A percentile compares a stretch with the other conserved stretches of the same genome.
Conservation (phyloP, 306 rosid genomes). For the Hippophae tibetana region DNA sequence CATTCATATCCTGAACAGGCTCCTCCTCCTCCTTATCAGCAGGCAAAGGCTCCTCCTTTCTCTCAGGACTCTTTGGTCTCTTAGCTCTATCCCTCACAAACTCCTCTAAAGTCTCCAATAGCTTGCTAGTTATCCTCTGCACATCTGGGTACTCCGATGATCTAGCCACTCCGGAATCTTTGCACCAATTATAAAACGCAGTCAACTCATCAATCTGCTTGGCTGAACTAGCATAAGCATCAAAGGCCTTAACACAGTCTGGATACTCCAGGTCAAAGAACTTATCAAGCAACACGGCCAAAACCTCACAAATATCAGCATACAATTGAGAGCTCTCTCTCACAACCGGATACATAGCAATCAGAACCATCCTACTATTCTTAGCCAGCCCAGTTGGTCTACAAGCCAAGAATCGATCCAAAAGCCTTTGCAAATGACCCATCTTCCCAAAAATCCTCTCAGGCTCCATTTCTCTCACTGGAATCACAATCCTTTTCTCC, state of each 20-base stretch:
- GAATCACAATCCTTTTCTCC: constrained; percentile 54
- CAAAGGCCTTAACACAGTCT: constrained; percentile 86
- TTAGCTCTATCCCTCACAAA: constrained; percentile 88
- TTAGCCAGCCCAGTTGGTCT: constrained; percentile 92
- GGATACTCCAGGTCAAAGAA: constrained; percentile 94
- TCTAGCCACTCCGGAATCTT: constrained; percentile 71
- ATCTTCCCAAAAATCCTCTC: constrained; percentile 83
- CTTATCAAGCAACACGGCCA: constrained; percentile 83
- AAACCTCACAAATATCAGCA: constrained; percentile 82
- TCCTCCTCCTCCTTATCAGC: constrained; percentile 56
- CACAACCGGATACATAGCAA: constrained; percentile 76
- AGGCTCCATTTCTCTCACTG: constrained; percentile 76
- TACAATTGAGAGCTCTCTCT: constrained; percentile 86
- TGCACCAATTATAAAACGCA: constrained; percentile 68
- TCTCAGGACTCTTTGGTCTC: constrained; percentile 78
- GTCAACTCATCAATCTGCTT: constrained; percentile 86
- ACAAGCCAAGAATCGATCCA: constrained; percentile 79
- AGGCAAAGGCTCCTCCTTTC: constrained; percentile 49
- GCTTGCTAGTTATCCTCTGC: constrained; percentile 78
- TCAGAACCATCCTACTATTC: constrained; percentile 66
- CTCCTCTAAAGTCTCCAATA: constrained; percentile 90
- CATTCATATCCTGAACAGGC: constrained; percentile 67
- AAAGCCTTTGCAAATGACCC: constrained; percentile 81
- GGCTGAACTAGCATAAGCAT: constrained; percentile 84
- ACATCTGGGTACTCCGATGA: constrained; percentile 94